Base-by-base conservation (phyloP, 164 flowering plant genomes). In the Vitis vinifera region DNA sequence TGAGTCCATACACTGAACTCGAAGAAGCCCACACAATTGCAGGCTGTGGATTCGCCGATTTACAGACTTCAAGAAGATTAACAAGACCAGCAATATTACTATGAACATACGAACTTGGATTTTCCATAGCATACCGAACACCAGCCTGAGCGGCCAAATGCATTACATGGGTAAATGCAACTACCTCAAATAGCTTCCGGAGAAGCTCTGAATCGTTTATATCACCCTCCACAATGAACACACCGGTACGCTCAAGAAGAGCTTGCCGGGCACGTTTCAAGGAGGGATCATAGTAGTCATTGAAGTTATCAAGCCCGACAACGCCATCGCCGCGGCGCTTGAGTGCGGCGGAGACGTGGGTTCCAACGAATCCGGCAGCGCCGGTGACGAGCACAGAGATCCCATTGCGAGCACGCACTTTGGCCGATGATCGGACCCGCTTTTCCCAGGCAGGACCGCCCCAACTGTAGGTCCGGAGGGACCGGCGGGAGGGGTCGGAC, bases 81-180 rank as follows among this genome's bases (percentile, higher is more conserved):
- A 94, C 97, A 50, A 91, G 64, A 14, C 98, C 98, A 62, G 97
- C 98, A 69, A 94, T 85, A 63, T 94, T 94, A 70, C 97, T 91
- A 74, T 89, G 96, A 56, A 94, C 93, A 71, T 94, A 94, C 4
- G 97, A 91, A 66, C 86, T 50, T 48, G 98, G 98, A 75, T 94
- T 94, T 62, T 90, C 81, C 96, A 94, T 89, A 9, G 98, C 98
- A 65, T 94, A 94, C 75, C 98, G 64, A 2, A 94, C 98, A 1
- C 98, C 98, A 10, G 98, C 98, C 71, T 94, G 98, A 3, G 98
- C 98, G 9, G 98, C 98, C 68, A 94, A 82, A 75, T 94, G 98
- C 91, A 91, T 88, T 13, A 94, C 94, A 60, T 94, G 98, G 16
- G 90, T 88, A 59, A 94, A 91, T 0, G 89, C 64, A 3, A 90